Evolutionary conservation across 2,329 filamentous ascomycete genomes (phyloP), one percentile per base, ranked within the genome.

Genomic region (Celoporthe dispersa): DNA sequence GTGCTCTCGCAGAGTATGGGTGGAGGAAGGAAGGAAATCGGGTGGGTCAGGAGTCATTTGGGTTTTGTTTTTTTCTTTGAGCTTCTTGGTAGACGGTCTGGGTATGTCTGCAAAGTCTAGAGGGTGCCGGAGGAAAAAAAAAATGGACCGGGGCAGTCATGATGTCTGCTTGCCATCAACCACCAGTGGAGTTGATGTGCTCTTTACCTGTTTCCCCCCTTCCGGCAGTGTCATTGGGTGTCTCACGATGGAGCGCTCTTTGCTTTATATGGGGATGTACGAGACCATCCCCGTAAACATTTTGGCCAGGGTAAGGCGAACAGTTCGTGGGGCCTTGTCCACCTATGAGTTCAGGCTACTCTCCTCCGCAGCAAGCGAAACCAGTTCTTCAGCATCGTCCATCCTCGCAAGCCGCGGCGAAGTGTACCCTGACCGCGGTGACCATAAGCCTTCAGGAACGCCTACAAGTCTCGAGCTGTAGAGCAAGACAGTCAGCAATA

Each of bases 11-110:
- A 62, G 48, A 16, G 22, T 39, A 19, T n/a, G 19, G 44, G 22
- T 8, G 44, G 7, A 48, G n/a, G 22, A n/a, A 22, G 22, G 22
- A 48, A n/a, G 41, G 5, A 48, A 66, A 62, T 5, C 4, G 51
- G 51, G 31, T 12, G 28, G 51, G 44, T 65, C 63, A 22, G 63
- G 63, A 65, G 63, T 65, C 31, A 37, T 39, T 22, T 25, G 63
- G 63, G 62, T 51, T 8, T 64, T 28, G 12, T 48, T 31, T 51
- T 64, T 19, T 9, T 31, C 5, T 31, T 57, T 16, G 8, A 4
- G 12, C 22, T n/a, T 44, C 6, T 48, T 9, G 44, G 44, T 57
- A 57, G 53, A 33, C 14, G 28, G 53, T 57, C 53, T 57, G 53
- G 53, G 53, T 57, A 57, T 57, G 25, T 57, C 25, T 33, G 53